phyloP scores from a whole-genome alignment of 306 rosid species.

The Fagus crenata region DNA sequence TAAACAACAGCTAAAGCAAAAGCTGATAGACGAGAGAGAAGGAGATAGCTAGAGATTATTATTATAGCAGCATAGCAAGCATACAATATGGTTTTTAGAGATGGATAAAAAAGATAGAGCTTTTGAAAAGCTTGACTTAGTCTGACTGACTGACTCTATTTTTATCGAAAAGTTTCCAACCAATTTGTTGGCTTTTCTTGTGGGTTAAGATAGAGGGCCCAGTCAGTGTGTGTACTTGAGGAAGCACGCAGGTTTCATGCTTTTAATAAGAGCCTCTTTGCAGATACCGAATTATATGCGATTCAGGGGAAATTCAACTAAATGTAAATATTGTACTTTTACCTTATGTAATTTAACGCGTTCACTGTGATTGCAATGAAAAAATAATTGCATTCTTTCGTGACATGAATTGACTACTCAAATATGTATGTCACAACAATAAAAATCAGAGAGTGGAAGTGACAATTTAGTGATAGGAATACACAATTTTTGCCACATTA shows the following conservation, averaged over 20 bases:
- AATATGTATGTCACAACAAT: too few species aligned
- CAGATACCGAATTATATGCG: not conserved
- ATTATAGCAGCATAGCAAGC: not conserved
- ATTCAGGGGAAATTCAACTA: not conserved
- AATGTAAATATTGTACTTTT: too few species aligned
- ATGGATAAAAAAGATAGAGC: conserved; percentile 2
- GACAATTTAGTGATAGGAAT: too few species aligned
- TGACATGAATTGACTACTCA: too few species aligned
- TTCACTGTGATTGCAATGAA: too few species aligned
- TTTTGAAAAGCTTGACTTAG: conserved; percentile 39
- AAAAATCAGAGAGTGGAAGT: too few species aligned
- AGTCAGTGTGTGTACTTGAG: conserved; percentile 31
- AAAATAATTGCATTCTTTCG: too few species aligned
- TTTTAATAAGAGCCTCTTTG: not conserved
- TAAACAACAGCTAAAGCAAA: not conserved
- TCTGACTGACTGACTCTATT: conserved; percentile 26
- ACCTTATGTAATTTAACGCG: too few species aligned
- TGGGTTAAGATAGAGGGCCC: conserved; percentile 3
- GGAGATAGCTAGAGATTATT: not conserved
- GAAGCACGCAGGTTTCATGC: conserved; percentile 30
- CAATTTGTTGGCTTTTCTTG: not conserved
- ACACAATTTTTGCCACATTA: too few species aligned
- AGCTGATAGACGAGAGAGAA: not conserved
- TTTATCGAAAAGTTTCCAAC: too few species aligned
- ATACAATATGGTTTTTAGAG: conserved; percentile 7